phyloP scores from a whole-genome alignment of 768 basidiomycete species.

The Suillus lakei region DNA sequence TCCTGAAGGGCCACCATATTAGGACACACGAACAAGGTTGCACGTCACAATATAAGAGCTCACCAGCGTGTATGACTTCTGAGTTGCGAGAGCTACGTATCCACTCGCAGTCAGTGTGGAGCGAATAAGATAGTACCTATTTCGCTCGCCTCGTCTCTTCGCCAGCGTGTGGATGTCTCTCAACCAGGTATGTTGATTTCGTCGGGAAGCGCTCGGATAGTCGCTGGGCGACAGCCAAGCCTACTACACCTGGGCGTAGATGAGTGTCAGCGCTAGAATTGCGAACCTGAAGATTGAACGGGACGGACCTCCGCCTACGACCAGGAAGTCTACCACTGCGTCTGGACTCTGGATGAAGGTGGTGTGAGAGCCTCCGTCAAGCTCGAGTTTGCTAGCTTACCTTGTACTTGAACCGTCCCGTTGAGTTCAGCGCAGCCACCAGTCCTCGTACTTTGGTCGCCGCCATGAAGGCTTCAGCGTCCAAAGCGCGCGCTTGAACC shows the following conservation, averaged over 20 bases:
- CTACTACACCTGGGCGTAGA: slow-evolving; percentile 67
- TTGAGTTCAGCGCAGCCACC: slow-evolving; percentile 63
- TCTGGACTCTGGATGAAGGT: slow-evolving; percentile 58
- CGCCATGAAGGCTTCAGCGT: slow-evolving; percentile 19
- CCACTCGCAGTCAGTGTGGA: slow-evolving; percentile 3
- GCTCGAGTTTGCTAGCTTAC: slow-evolving; percentile 34
- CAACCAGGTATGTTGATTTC: slow-evolving; percentile 81
- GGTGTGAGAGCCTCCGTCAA: background rate
- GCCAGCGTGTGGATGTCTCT: slow-evolving; percentile 74
- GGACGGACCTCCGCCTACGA: slow-evolving; percentile 81
- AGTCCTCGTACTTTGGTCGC: slow-evolving; percentile 52
- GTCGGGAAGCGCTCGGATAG: slow-evolving; percentile 65
- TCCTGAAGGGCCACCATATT: slow-evolving; percentile 45
- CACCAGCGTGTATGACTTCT: slow-evolving; percentile 93
- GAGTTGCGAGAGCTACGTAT: slow-evolving; percentile 91
- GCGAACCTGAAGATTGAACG: background rate
- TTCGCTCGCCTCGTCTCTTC: slow-evolving; percentile 79
- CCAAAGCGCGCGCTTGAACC: background rate
- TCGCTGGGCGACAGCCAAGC: slow-evolving; percentile 82
- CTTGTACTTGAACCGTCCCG: slow-evolving; percentile 64
- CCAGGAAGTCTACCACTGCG: slow-evolving; percentile 76
- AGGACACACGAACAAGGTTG: background rate
- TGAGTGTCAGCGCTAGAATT: background rate
- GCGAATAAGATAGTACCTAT: background rate
- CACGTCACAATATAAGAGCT: slow-evolving; percentile 4